Evolutionary conservation across 164 flowering plant species (phyloP), one percentile per base, ranked within the genome.

Genomic region (Berberis vulgaris): DNA sequence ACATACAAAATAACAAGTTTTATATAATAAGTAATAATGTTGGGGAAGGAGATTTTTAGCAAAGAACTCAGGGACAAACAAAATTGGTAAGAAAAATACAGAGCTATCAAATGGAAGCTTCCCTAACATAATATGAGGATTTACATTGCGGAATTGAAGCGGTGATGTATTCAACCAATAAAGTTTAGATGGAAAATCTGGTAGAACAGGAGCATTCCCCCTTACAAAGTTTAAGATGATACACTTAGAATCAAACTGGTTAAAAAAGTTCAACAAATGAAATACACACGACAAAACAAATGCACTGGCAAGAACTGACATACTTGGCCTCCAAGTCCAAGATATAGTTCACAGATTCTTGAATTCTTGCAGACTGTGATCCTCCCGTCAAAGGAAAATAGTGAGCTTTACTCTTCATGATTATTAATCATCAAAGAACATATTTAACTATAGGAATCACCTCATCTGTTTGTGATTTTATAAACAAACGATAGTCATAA

Each of bases 141-240:
- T 78, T 86, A 90, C 98, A 89, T 80, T 74, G 62, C 67, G 72
- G 13, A 91, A 80, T 72, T 82, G 84, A 73, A 94, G 95, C 43
- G 98, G 97, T 68, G 91, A 80, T 6, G 91, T 68, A 74, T 94
- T 94, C 64, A 94, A 73, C 98, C 98, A 94, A 71, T 90, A 96
- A 72, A 90, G 96, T 71, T 82, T 81, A 65, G 89, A 59, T 59
- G 97, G 98, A 74, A 93, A 94, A 72, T 94, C 97, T 9, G 97
- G 97, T 54, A 88, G 95, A 47, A 59, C 57, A 6, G 76, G 62
- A 69, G 91, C 80, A 69, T 69, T 59, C 67, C 84, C 89, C 74
- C 98, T 92, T 57, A n/a, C 54, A 79, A 43, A 49, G 26, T 26
- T 38, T 45, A 61, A 67, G 59, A 55, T 39, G 41, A 54, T 43